Percentiles rank a stretch among this genome's conserved stretches.
Conservation (phyloP, 331 rosid species). For the Arachis monticola region DNA sequence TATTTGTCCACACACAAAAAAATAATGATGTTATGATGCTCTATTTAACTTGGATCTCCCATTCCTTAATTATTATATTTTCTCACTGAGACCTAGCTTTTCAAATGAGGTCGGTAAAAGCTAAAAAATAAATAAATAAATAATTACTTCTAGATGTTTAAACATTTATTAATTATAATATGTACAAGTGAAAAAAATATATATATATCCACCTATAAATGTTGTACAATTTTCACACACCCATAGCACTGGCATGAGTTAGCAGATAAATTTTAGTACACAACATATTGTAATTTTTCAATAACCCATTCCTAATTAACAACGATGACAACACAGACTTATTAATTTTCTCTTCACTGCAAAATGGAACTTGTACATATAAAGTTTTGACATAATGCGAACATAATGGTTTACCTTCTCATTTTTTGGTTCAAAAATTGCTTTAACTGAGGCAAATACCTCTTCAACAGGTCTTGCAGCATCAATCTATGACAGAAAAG, state of each 20-base stretch:
- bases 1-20: background rate
- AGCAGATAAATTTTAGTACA: constrained; percentile 24
- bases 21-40: background rate
- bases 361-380: constrained; percentile 46
- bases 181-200: background rate
- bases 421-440: constrained; percentile 68
- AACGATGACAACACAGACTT: constrained; percentile 15
- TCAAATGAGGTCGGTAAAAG: constrained; percentile 1
- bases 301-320: constrained; percentile 33
- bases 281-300: constrained; percentile 37
- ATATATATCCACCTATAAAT: constrained; percentile 1
- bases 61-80: constrained; percentile 2
- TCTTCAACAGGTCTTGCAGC: constrained; percentile 84
- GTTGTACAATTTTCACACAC: background rate
- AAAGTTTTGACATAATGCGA: constrained; percentile 48
- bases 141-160: background rate
- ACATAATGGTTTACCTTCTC: constrained; percentile 76
- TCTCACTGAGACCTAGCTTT: background rate
- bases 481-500: constrained; percentile 61
- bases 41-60: background rate
- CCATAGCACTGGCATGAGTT: background rate
- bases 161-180: constrained; percentile 15
- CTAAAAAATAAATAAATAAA: background rate
- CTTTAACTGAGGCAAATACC: constrained; percentile 86
- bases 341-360: constrained; percentile 40